Evolutionary conservation across 2,329 filamentous ascomycete genomes (phyloP).

Genomic region (Hysterium pulicare): DNA sequence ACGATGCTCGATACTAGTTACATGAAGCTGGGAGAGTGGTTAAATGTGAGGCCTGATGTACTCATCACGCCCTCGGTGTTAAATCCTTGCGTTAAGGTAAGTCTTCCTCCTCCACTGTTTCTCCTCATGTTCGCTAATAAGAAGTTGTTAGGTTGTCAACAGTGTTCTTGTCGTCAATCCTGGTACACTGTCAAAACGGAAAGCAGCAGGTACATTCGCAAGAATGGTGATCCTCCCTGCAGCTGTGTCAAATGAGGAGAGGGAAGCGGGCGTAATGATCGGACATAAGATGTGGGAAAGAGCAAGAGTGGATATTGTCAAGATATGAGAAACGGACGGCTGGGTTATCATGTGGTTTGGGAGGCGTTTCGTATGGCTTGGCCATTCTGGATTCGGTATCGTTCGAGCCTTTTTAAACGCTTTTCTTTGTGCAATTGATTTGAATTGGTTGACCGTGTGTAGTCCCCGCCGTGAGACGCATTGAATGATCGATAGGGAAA

Average conservation of each 20-base stretch:
- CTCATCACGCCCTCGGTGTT: conserved; percentile 78
- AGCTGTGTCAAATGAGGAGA: conserved; percentile 56
- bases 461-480: no score
- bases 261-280: conserved; percentile 53
- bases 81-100: conserved; percentile 83
- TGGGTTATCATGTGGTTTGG: no score
- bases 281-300: conserved; percentile 77
- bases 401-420: no score
- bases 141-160: conserved; percentile 70
- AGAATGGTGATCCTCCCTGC: conserved; percentile 72
- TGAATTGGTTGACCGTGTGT: no score
- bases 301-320: conserved; percentile 80
- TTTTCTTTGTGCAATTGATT: no score
- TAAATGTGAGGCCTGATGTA: conserved; percentile 80
- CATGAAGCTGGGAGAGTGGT: conserved; percentile 85
- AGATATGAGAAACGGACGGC: no score
- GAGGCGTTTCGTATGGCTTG: no score
- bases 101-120: conserved; percentile 18
- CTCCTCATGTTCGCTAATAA: not conserved
- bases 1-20: conserved; percentile 80
- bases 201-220: conserved; percentile 80
- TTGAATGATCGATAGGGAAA: no score
- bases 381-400: no score
- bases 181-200: conserved; percentile 78
- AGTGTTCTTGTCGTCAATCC: conserved; percentile 89